Conservation (phyloP, 495 filamentous ascomycete genomes). For the Neurospora sp. region DNA sequence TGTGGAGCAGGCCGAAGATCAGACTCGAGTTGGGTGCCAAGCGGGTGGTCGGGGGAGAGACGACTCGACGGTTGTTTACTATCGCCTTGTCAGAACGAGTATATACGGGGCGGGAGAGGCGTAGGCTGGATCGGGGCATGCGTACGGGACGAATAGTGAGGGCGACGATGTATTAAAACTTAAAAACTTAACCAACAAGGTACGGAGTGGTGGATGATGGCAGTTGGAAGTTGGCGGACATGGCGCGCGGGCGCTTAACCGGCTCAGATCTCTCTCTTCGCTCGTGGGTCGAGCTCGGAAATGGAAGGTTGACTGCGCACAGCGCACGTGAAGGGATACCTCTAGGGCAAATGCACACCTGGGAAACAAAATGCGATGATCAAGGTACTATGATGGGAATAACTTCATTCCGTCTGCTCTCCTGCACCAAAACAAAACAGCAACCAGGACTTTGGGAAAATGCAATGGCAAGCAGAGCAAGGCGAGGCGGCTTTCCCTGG, state of each 20-base stretch:
- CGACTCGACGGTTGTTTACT: slow-evolving; percentile 1
- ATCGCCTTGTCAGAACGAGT: not conserved
- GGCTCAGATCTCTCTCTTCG: not conserved
- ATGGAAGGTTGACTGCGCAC: slow-evolving; percentile 2
- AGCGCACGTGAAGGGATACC: slow-evolving; percentile 2
- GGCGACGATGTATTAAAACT: not conserved
- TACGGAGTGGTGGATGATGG: not conserved
- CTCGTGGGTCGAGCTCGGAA: not conserved
- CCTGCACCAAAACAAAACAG: not conserved
- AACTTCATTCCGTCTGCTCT: not conserved
- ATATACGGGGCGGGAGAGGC: not conserved
- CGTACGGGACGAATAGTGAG: not conserved
- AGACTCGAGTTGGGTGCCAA: not conserved
- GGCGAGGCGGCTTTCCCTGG: not conserved
- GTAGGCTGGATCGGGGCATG: not conserved
- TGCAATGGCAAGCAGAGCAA: not conserved
- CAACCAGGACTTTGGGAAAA: not conserved
- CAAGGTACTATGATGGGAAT: slow-evolving; percentile 1
- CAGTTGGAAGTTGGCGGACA: not conserved
- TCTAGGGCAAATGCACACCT: not conserved
- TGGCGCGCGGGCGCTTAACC: not conserved
- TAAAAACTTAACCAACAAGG: not conserved
- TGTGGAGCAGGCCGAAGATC: not conserved
- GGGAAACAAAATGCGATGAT: not conserved
- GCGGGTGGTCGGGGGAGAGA: not conserved